Evolutionary conservation across 2,329 filamentous ascomycete genomes (phyloP), one percentile per base, ranked within the genome.

Genomic region (Trichoderma koningiopsis): DNA sequence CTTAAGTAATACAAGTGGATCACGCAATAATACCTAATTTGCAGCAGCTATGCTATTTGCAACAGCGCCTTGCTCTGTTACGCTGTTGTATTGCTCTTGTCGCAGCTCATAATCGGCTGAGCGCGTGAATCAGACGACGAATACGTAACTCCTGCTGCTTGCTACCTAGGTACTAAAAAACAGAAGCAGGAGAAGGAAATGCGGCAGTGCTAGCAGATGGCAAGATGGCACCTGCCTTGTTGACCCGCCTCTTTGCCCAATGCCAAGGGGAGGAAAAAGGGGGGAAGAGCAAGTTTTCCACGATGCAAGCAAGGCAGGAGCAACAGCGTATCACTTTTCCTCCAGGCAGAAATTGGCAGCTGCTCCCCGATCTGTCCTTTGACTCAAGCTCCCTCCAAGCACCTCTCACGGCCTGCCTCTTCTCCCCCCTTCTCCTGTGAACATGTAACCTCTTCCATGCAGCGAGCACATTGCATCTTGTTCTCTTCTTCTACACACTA

Each of bases 151-250:
- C 22, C n/a, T 49, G 4, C 5, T 19, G 29, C 52, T 22, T 22
- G 5, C 8, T 56, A 37, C 22, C 19, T 33, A 0, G 7, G 27
- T 33, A 29, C n/a, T n/a, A 22, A 13, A 4, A 29, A 29, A 55
- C 64, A 67, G 24, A 55, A 58, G 55, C 64, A 31, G 22, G 24
- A 66, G 40, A n/a, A 7, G 29, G 27, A 66, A 31, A n/a, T 1
- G 10, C 10, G 64, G 55, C 64, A 67, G 64, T 67, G 64, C 55
- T 19, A 52, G 33, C 64, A 59, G 63, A 58, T 66, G 63, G 63
- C 63, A 59, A 14, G 29, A 5, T 2, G 53, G n/a, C 24, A 24
- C 53, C 63, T 35, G 29, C 27, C n/a, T 57, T 40, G 35, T 22
- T n/a, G 24, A 11, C 24, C 27, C 29, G 19, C 53, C 37, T 16